Conservation (phyloP, 1,139 yeast species). For the Meyerozyma smithsonii region DNA sequence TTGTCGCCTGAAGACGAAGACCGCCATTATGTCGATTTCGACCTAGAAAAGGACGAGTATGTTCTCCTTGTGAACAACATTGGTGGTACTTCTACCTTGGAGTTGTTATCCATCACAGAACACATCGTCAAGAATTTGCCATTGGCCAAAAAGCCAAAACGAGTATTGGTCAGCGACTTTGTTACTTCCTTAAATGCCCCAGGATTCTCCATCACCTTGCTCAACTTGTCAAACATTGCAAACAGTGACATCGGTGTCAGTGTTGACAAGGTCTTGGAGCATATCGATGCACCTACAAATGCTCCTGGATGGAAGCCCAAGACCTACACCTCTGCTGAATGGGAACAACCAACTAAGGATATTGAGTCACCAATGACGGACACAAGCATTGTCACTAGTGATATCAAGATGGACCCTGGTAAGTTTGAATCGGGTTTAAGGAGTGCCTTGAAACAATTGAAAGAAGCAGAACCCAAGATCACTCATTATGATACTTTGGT, state of each 20-base stretch:
- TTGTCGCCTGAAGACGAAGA: conserved; percentile 54
- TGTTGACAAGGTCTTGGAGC: conserved; percentile 31
- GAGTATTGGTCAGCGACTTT: conserved; percentile 68
- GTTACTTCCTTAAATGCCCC: conserved; percentile 87
- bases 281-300: conserved; percentile 64
- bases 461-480: conserved; percentile 67
- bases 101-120: conserved; percentile 62
- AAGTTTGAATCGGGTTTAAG: conserved; percentile 34
- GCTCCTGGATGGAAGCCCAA: conserved; percentile 80
- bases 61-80: conserved; percentile 70
- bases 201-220: conserved; percentile 79
- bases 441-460: conserved; percentile 47
- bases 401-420: conserved; percentile 38
- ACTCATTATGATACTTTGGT: conserved; percentile 84
- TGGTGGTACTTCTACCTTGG: conserved; percentile 82
- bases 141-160: conserved; percentile 49
- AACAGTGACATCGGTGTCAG: conserved; percentile 30
- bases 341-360: conserved; percentile 16
- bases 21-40: conserved; percentile 68
- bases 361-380: conserved; percentile 32
- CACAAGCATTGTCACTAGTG: conserved; percentile 21
- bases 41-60: conserved; percentile 52
- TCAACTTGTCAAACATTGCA: conserved; percentile 50
- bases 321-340: conserved; percentile 17
- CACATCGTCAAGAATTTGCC: conserved; percentile 42